Base-by-base conservation (phyloP, 2,329 filamentous ascomycete genomes). In the Colletotrichum chlorophyti region DNA sequence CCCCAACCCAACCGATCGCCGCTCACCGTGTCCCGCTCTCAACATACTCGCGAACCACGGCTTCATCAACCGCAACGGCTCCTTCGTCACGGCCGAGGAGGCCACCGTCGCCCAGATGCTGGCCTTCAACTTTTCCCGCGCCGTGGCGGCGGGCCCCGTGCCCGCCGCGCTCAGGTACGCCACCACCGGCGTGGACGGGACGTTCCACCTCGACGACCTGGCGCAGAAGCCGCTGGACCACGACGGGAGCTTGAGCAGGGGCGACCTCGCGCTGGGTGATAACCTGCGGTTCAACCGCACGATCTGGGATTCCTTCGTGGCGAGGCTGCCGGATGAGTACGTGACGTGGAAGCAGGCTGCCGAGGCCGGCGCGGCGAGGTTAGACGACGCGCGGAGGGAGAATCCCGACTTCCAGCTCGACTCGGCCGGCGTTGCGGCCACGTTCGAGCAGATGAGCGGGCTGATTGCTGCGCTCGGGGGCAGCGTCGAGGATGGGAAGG, bases 201-300 rank as follows among this genome's bases (percentile, higher is more conserved):
- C 50, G 12, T 51, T 51, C 32, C 50, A 53, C 19, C 50, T 53
- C 19, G 50, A 53, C 41, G 50, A 53, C n/a, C 50, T 53, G 14
- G 50, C 50, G 10, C 50, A 21, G 32, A 47, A 53, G 32, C 50
- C 50, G 3, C 50, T 53, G 15, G 50, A 53, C 32, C 50, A 47
- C 31, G 41, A 53, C 14, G 50, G 50, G 5, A 53, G 41, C 24
- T 32, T 53, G 6, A 53, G 32, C n/a, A 32, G 41, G 7, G 40
- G 50, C 2, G 50, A 53, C 17, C 41, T 53, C 10, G 50, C 41
- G 10, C 24, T 47, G 4, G 32, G 41, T 4, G 50, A 53, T 24
- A 53, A 53, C 12, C 5, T 47, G 11, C 31, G 26, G 1, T 53
- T 53, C 41, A 53, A 53, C 24, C 6, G 41, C 6, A 53, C 32